Evolutionary conservation across 164 flowering plant genomes (phyloP), one percentile per base, ranked within the genome.

Genomic region (Vitis rupestris): DNA sequence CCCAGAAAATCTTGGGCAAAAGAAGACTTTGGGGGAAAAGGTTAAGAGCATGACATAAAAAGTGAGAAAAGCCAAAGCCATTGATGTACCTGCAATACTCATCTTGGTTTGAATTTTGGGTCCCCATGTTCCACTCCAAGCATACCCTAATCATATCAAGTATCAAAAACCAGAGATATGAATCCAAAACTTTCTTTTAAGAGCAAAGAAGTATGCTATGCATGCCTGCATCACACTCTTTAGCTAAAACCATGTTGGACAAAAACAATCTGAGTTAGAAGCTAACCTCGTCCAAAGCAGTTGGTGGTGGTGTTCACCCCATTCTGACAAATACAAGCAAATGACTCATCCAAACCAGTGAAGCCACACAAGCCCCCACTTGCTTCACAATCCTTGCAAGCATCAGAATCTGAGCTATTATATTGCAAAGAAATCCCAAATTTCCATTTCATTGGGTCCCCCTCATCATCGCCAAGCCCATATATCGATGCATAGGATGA

Each of bases 351-450:
- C 27, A 73, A 29, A 29, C 77, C 85, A 2, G 65, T 19, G 60
- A 81, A 89, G 2, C 93, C 93, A 67, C 93, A 89, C 29, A 69
- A 48, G 14, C 90, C 93, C 1, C 80, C 87, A 68, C 88, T 87
- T 3, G 62, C 65, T 70, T 85, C 90, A 63, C 90, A 89, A n/a
- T 75, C 67, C 75, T 73, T 76, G 66, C 93, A 89, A 0, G 57
- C 71, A 53, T 73, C 75, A 1, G 69, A 30, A 59, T 80, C 75
- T 0, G 90, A 77, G 56, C 48, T 74, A 23, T 86, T 86, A 48
- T 72, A 88, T 17, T 73, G 79, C 79, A 88, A 66, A 12, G 77
- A 65, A 60, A 87, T 78, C 62, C 93, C 93, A 55, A 68, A 89
- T 13, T 74, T 76, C 90, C 90, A 87, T 65, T 81, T 82, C 73